Percentiles rank a stretch among this genome's conserved stretches.
Conservation (phyloP, 1,284 basidiomycete species). For the Ustilago hordei region DNA sequence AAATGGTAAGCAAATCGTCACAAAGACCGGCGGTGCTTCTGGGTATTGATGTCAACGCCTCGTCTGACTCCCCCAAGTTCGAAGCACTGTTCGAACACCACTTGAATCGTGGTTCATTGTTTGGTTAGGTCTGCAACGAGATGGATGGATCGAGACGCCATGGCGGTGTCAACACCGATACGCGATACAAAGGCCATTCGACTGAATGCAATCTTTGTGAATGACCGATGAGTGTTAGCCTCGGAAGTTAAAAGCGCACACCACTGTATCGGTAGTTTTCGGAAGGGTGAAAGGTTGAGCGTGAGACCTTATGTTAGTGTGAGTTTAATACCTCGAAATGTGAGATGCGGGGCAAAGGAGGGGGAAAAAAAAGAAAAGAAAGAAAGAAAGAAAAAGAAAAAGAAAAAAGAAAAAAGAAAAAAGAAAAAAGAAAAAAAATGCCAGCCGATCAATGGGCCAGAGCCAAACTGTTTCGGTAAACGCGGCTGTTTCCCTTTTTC, state of each 20-base stretch:
- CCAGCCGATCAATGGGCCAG: neutral
- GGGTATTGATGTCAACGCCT: neutral
- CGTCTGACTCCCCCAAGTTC: neutral
- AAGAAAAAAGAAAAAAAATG: neutral
- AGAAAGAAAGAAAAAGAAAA: neutral
- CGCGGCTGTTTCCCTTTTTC: slow-evolving; percentile 1
- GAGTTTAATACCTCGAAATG: neutral
- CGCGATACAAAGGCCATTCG: neutral
- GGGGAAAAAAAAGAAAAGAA: neutral
- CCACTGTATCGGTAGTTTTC: slow-evolving; percentile 14
- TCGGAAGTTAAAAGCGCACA: neutral
- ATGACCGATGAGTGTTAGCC: too few relatives aligned
- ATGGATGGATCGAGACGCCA: neutral
- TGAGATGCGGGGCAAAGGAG: neutral
- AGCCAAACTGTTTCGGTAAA: neutral
- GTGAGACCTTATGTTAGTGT: neutral
- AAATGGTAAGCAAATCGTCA: neutral
- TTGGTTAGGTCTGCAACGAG: neutral
- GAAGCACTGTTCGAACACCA: neutral
- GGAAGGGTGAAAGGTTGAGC: slow-evolving; percentile 28
- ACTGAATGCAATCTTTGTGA: too few relatives aligned
- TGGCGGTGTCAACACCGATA: neutral
- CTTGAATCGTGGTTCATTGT: neutral
- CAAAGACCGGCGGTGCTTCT: neutral
- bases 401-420: neutral